Conservation (phyloP, 805 yeast genomes). For the Lipomyces mesembrius region DNA sequence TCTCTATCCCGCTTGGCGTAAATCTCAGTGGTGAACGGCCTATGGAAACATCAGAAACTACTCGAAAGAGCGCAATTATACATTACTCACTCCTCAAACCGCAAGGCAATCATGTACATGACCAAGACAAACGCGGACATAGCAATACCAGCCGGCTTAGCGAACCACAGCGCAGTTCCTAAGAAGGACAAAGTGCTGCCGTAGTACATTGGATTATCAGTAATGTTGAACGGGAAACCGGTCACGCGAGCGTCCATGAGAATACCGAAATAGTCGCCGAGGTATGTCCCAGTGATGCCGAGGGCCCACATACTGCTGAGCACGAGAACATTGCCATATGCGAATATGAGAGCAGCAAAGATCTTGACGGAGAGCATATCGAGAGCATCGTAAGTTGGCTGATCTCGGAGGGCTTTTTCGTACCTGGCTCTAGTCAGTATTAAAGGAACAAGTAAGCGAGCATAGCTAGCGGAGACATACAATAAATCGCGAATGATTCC, state of each 20-base stretch:
- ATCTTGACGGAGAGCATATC: slow-evolving; percentile 48
- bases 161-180: slow-evolving; percentile 83
- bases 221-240: slow-evolving; percentile 88
- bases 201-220: slow-evolving; percentile 95
- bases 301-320: slow-evolving; percentile 84
- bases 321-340: slow-evolving; percentile 78
- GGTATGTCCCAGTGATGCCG: slow-evolving; percentile 94
- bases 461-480: slow-evolving; percentile 38
- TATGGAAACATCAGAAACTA: slow-evolving; percentile 14
- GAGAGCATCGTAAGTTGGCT: slow-evolving; percentile 66
- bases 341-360: slow-evolving; percentile 62
- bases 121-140: slow-evolving; percentile 72
- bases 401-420: slow-evolving; percentile 70
- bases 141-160: slow-evolving; percentile 85
- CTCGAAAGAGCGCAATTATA: background rate
- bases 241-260: slow-evolving; percentile 89
- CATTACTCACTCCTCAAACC: slow-evolving; percentile 70
- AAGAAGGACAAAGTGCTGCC: slow-evolving; percentile 89
- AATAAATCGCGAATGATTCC: slow-evolving; percentile 83
- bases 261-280: slow-evolving; percentile 98
- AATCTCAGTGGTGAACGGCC: slow-evolving; percentile 89
- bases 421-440: slow-evolving; percentile 44
- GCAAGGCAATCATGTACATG: slow-evolving; percentile 82
- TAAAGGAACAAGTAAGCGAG: background rate
- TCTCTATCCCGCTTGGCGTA: slow-evolving; percentile 72